phyloP scores from a whole-genome alignment of 1,284 basidiomycete species.

The Ganoderma lucidum region DNA sequence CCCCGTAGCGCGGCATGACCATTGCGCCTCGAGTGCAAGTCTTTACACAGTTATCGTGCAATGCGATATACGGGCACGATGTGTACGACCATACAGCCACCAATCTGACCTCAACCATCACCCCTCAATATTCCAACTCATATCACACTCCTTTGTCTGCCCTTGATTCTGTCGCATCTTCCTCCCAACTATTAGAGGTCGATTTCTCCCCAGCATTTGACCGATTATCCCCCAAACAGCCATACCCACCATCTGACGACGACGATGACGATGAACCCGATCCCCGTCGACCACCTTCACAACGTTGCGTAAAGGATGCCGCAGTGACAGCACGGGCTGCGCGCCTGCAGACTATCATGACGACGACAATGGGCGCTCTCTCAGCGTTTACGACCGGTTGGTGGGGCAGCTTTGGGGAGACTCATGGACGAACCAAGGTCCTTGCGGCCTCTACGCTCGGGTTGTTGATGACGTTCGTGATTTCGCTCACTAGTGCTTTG shows the following conservation, averaged over 20 bases:
- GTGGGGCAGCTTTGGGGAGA: constrained; percentile 88
- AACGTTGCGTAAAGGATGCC: constrained; percentile 65
- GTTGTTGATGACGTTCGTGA: constrained; percentile 75
- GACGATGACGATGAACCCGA: constrained; percentile 55
- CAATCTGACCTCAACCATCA: constrained; percentile 25
- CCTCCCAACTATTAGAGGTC: constrained; percentile 11
- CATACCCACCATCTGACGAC: constrained; percentile 21
- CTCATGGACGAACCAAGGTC: constrained; percentile 79
- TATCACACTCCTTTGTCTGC: constrained; percentile 29
- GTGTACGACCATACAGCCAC: constrained; percentile 50
- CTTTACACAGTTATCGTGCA: constrained; percentile 79
- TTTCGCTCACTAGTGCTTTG: neutral
- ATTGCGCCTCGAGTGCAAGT: constrained; percentile 79
- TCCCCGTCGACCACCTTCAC: constrained; percentile 57
- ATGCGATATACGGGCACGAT: constrained; percentile 54
- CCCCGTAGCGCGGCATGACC: constrained; percentile 76
- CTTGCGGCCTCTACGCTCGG: constrained; percentile 77
- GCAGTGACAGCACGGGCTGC: constrained; percentile 74
- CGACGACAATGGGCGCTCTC: constrained; percentile 81
- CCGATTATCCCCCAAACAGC: neutral
- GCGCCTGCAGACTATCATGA: constrained; percentile 74
- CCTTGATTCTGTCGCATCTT: constrained; percentile 24
- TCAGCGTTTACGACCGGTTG: constrained; percentile 87
- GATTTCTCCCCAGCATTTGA: constrained; percentile 2
- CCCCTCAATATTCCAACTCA: constrained; percentile 21